Evolutionary conservation across 2,329 filamentous ascomycete genomes (phyloP).

Genomic region (Rhinocladiella mackenziei): DNA sequence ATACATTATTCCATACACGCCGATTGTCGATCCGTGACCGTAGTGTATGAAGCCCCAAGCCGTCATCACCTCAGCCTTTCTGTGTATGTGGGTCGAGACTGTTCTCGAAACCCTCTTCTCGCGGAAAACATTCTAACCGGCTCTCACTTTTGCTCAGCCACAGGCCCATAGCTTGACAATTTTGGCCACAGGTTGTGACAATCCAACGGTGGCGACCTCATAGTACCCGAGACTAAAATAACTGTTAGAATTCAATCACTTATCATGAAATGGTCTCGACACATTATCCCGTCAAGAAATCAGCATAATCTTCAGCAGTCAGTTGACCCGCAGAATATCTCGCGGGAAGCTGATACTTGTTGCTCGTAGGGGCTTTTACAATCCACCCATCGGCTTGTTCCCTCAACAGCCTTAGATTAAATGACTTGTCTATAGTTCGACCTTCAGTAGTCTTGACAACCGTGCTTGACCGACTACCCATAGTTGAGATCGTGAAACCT

Average conservation of each 20-base stretch:
- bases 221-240: slow-evolving; percentile 76
- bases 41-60: background rate
- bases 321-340: slow-evolving; percentile 92
- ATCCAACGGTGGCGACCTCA: slow-evolving; percentile 73
- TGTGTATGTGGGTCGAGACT: too few relatives aligned
- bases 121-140: too few relatives aligned
- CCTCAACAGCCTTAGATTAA: slow-evolving; percentile 78
- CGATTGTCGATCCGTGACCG: too few relatives aligned
- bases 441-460: slow-evolving; percentile 75
- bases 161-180: slow-evolving; percentile 41
- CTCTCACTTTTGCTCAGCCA: too few relatives aligned
- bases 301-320: slow-evolving; percentile 94
- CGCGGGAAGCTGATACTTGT: slow-evolving; percentile 86
- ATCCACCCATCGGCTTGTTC: slow-evolving; percentile 77
- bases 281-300: slow-evolving; percentile 82
- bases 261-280: slow-evolving; percentile 24
- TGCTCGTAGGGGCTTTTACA: slow-evolving; percentile 72
- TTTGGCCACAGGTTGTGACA: slow-evolving; percentile 53
- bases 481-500: slow-evolving; percentile 88
- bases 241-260: slow-evolving; percentile 21
- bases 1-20: slow-evolving; percentile 1
- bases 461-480: slow-evolving; percentile 90
- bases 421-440: slow-evolving; percentile 88
- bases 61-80: too few relatives aligned
- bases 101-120: too few relatives aligned